phyloP scores from a whole-genome alignment of 352 stramenopile species.

The Lagenidium giganteum region DNA sequence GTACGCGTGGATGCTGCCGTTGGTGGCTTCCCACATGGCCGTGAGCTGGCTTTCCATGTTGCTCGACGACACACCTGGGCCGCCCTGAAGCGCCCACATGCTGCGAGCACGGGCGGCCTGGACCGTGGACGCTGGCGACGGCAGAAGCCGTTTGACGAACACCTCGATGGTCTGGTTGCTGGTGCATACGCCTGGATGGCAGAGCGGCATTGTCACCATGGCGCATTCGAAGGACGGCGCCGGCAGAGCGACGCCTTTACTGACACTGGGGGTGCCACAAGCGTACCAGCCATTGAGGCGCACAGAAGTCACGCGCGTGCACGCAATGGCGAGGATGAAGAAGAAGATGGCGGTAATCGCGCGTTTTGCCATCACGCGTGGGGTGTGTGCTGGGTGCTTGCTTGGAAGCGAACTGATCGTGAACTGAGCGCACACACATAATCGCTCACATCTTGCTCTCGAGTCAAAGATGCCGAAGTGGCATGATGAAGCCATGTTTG shows the following conservation, averaged over 20 bases:
- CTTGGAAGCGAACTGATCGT: too few relatives aligned
- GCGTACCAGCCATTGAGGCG: conserved; percentile 43
- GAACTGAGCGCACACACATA: too few relatives aligned
- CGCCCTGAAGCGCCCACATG: conserved; percentile 45
- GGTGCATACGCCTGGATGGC: conserved; percentile 28
- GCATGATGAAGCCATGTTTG: too few relatives aligned
- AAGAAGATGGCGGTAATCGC: too few relatives aligned
- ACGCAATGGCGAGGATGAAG: too few relatives aligned
- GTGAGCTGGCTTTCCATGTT: conserved; percentile 33
- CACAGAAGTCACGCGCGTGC: too few relatives aligned
- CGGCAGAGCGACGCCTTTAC: too few relatives aligned
- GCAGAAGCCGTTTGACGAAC: conserved; percentile 38
- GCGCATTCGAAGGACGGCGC: conserved; percentile 31
- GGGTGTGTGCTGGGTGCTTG: too few relatives aligned
- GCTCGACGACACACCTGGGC: conserved; percentile 29
- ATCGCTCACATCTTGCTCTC: too few relatives aligned
- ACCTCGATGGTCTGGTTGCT: conserved; percentile 30
- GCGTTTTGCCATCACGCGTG: too few relatives aligned
- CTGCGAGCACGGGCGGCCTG: too few relatives aligned
- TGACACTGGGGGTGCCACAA: conserved; percentile 19
- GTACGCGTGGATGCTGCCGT: conserved; percentile 40
- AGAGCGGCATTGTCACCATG: conserved; percentile 27
- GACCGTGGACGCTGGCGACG: neutral
- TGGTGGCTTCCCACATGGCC: conserved; percentile 25
- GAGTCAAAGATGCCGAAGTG: too few relatives aligned